These are phyloP conservation scores for Perkinsus olseni DNA, from an alignment of 169 alveolate species.

Conservation along the genomic window DNA sequence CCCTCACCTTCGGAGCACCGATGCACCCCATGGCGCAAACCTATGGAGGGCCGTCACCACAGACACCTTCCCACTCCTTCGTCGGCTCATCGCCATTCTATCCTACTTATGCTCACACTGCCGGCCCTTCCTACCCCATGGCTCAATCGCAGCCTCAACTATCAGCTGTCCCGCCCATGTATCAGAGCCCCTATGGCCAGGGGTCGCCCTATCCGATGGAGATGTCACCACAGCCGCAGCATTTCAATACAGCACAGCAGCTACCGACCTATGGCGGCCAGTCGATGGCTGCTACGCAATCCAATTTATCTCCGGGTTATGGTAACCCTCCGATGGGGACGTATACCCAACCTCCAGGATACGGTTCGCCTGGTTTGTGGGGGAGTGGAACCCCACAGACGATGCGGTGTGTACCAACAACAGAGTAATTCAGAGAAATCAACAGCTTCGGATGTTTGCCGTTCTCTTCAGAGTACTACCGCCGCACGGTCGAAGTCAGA, in stretches of 20 bases:
- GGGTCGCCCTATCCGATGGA: background rate
- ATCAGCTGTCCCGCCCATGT: background rate
- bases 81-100: background rate
- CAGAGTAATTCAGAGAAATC: background rate
- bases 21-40: background rate
- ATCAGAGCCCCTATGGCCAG: background rate
- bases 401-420: background rate
- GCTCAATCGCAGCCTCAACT: background rate
- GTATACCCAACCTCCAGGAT: background rate
- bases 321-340: background rate
- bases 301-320: background rate
- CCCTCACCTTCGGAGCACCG: background rate
- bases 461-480: background rate
- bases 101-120: background rate
- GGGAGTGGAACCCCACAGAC: background rate
- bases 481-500: background rate
- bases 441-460: background rate
- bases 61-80: background rate
- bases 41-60: background rate
- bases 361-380: background rate
- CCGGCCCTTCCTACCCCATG: background rate
- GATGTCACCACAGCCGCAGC: background rate
- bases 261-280: background rate
- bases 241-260: background rate
- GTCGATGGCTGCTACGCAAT: background rate